Evolutionary conservation across 2,329 filamentous ascomycete species (phyloP), one percentile per base, ranked within the genome.

Genomic region (Aspergillus pseudoglaucus): DNA sequence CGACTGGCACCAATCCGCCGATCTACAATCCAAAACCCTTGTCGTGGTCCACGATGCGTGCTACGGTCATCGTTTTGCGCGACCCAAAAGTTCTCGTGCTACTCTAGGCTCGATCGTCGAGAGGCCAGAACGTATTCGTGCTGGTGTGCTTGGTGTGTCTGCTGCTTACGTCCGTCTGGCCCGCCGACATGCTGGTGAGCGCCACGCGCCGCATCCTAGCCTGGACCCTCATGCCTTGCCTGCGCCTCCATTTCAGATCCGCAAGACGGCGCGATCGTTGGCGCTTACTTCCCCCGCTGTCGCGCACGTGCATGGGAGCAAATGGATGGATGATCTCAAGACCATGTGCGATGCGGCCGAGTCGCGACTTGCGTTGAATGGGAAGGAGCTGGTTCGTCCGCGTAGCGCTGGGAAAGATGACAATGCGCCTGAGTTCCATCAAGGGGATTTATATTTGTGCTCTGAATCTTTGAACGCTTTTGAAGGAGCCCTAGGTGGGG

Each of bases 311-410:
- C 93, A 98, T 69, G 91, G 91, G 0, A 78, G 75, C 2, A 87
- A 87, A 54, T 96, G 91, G 91, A 96, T 97, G 90, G 82, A 87
- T 45, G 91, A 97, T 63, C 72, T 98, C 43, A 86, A 84, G 67
- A 74, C 78, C 6, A 88, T 97, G 85, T 97, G 93, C 64, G 79
- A 88, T 27, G 75, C 81, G 40, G 90, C 91, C 3, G 88, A 88
- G 61, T 76, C 80, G 4, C 91, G 87, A 61, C 75, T 97, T 45
- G 87, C 88, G 5, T 73, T 82, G 53, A 86, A 84, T 47, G 84
- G 83, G 8, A 91, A 87, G 62, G 90, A 96, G 66, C 72, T 96
- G 37, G 77, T 81, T 50, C 80, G 90, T 42, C 83, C 84, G 2
- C 58, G 56, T 20, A 66, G 62, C 27, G 59, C 62, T 22, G 65